These are phyloP conservation scores for Macrophomina tecta DNA, from an alignment of 2,329 filamentous ascomycete genomes.

Conservation along the genomic window DNA sequence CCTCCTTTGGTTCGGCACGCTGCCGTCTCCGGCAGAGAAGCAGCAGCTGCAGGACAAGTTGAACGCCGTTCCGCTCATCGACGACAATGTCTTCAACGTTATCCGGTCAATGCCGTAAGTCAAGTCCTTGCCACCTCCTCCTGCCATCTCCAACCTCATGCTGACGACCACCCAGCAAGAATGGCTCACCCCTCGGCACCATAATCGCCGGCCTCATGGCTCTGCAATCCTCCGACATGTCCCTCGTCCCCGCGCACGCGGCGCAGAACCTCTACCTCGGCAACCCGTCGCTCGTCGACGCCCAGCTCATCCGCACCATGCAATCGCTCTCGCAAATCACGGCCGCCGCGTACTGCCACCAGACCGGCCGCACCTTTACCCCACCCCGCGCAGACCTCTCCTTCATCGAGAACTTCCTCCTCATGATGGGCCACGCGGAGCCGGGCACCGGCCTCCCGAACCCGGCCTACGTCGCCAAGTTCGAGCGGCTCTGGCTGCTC, in stretches of 20 bases:
- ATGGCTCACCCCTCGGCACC: slow-evolving; percentile 46
- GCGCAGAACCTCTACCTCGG: slow-evolving; percentile 55
- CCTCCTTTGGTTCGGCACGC: slow-evolving; percentile 59
- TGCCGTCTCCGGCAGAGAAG: slow-evolving; percentile 53
- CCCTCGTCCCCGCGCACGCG: slow-evolving; percentile 21
- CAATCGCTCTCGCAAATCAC: slow-evolving; percentile 37
- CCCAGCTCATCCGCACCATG: slow-evolving; percentile 54
- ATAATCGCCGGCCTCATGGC: slow-evolving; percentile 52
- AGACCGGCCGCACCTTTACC: slow-evolving; percentile 59
- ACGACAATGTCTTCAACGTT: slow-evolving; percentile 28
- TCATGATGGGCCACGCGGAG: slow-evolving; percentile 60
- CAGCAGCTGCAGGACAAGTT: slow-evolving; percentile 46
- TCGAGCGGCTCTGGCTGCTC: slow-evolving; percentile 62
- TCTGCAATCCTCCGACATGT: slow-evolving; percentile 35
- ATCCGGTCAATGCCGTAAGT: slow-evolving; percentile 52
- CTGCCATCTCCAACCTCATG: background rate
- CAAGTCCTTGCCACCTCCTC: background rate
- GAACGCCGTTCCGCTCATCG: slow-evolving; percentile 29
- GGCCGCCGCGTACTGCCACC: slow-evolving; percentile 60
- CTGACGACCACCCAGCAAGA: background rate
- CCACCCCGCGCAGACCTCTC: slow-evolving; percentile 47
- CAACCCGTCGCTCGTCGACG: slow-evolving; percentile 54
- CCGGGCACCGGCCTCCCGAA: slow-evolving; percentile 56
- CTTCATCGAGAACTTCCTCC: slow-evolving; percentile 63
- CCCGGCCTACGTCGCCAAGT: slow-evolving; percentile 56